Percentiles rank a stretch among this genome's conserved stretches.
phyloP scores from a whole-genome alignment of 257 asterid genomes.

The Solanum sparsipilum region DNA sequence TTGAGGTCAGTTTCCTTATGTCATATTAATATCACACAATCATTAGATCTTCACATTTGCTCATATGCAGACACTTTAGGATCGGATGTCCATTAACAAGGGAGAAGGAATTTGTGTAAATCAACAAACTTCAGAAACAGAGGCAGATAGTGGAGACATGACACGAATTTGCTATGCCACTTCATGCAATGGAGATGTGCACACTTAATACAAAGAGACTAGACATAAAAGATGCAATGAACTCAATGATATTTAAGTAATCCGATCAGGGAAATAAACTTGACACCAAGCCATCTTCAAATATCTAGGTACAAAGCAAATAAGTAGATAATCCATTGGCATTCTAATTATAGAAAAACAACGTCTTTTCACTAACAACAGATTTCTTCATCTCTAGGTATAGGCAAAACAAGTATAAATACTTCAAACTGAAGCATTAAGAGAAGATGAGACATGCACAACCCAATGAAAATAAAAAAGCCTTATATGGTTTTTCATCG shows the following conservation, averaged over 20 bases:
- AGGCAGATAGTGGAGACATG: neutral
- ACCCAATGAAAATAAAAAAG: neutral
- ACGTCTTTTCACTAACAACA: neutral
- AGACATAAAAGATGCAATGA: neutral
- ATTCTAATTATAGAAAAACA: neutral
- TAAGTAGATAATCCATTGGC: neutral
- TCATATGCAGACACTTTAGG: neutral
- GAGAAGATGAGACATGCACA: neutral
- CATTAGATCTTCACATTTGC: neutral
- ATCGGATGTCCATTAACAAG: neutral
- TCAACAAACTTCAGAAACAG: neutral
- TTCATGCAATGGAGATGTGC: neutral
- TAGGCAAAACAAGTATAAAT: neutral
- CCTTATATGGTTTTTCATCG: neutral
- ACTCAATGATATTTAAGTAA: neutral
- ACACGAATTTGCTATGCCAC: neutral
- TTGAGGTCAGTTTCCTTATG: neutral
- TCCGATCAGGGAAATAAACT: neutral
- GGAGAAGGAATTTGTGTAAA: neutral
- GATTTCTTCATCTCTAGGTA: neutral
- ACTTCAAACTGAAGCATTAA: neutral
- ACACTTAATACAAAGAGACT: neutral
- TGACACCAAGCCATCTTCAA: neutral
- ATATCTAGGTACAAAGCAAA: neutral
- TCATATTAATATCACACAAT: neutral